These are phyloP conservation scores for Colletotrichum sp. DNA, from an alignment of 2,329 filamentous ascomycete species.

Conservation along the genomic window DNA sequence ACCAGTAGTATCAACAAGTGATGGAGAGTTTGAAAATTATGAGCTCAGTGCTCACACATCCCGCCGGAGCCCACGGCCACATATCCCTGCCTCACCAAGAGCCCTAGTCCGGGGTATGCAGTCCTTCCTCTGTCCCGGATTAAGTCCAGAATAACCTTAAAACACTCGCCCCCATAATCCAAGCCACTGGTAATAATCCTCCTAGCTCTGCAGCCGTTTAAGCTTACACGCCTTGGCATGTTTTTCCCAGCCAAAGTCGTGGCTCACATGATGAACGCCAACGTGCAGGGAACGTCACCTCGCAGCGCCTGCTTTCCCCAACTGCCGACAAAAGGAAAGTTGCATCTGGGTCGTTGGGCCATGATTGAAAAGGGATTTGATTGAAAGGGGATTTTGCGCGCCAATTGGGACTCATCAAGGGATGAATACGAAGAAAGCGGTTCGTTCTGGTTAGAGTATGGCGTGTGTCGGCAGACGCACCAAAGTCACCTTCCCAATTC, in stretches of 20 bases:
- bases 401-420: neutral
- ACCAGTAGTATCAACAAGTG: neutral
- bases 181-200: neutral
- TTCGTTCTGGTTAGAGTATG: neutral
- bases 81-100: neutral
- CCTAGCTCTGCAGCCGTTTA: neutral
- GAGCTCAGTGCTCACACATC: neutral
- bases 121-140: neutral
- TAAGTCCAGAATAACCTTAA: neutral
- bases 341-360: too few relatives aligned
- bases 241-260: neutral
- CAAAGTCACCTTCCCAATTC: neutral
- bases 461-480: neutral
- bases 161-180: neutral
- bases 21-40: neutral
- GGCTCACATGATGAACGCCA: neutral
- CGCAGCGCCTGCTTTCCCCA: neutral
- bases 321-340: neutral
- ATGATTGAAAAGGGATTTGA: too few relatives aligned
- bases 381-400: neutral
- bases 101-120: neutral
- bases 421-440: neutral
- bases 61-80: neutral
- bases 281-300: neutral
- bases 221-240: neutral